These are phyloP conservation scores for Pyrenophora teres DNA, from an alignment of 2,329 filamentous ascomycete species.

Conservation along the genomic window DNA sequence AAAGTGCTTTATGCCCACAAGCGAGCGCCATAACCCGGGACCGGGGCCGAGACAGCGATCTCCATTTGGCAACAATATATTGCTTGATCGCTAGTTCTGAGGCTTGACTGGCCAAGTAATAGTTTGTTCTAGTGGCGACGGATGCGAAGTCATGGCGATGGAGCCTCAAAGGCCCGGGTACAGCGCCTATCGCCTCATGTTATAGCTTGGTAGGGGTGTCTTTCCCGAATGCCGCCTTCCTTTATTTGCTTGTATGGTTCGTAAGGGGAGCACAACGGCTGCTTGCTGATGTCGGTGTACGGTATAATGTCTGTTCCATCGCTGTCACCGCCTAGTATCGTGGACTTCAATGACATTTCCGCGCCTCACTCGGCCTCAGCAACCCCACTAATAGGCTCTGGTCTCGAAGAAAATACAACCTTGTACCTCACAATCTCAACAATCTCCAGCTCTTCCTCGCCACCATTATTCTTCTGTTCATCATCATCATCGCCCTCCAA, in stretches of 20 bases:
- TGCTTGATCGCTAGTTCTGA: constrained; percentile 7
- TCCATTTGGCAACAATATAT: constrained; percentile 14
- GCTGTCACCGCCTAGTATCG: background rate
- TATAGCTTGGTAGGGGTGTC: background rate
- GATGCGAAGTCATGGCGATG: constrained; percentile 2
- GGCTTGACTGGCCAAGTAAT: background rate
- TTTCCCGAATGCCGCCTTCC: too few relatives aligned
- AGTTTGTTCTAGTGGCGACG: background rate
- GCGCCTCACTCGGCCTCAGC: constrained; percentile 17
- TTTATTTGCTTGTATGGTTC: too few relatives aligned
- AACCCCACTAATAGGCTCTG: constrained; percentile 71
- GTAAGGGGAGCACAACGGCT: too few relatives aligned
- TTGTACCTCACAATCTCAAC: constrained; percentile 88
- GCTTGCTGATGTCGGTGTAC: too few relatives aligned
- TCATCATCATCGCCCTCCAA: constrained; percentile 11
- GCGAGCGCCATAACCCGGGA: constrained; percentile 10
- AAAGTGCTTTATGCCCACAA: constrained; percentile 17
- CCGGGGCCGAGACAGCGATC: constrained; percentile 8
- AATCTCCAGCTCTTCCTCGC: constrained; percentile 69
- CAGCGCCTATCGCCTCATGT: background rate
- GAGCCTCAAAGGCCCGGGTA: constrained; percentile 4
- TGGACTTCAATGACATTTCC: background rate
- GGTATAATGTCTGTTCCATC: background rate
- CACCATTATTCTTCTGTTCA: constrained; percentile 8
- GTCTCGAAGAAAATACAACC: constrained; percentile 79